Percentiles rank a stretch among this genome's conserved stretches.
phyloP scores from a whole-genome alignment of 225 moss, liverwort and hornwort species.

The Physcomitrellopsis africana region DNA sequence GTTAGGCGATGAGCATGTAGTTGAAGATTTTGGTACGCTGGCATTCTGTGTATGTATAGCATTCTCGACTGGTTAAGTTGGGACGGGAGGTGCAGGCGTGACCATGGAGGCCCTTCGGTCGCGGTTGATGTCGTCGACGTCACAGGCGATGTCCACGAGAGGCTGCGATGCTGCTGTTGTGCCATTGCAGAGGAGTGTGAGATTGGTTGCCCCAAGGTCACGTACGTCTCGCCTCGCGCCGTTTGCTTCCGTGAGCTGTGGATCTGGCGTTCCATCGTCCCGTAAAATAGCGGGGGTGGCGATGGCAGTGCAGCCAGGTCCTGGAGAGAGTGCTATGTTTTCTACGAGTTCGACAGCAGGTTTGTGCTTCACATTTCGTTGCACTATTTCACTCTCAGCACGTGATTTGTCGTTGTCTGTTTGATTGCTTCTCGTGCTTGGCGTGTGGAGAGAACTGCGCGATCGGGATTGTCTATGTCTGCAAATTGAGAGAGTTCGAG shows the following conservation, averaged over 20 bases:
- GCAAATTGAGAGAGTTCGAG: too few relatives aligned
- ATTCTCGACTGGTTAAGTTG: too few relatives aligned
- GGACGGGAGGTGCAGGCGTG: not conserved
- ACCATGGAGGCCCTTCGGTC: not conserved
- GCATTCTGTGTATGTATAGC: too few relatives aligned
- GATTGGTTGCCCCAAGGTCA: not conserved
- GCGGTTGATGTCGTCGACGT: not conserved
- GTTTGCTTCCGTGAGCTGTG: not conserved
- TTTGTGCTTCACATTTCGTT: not conserved
- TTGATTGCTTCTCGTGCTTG: too few relatives aligned
- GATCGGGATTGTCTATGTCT: too few relatives aligned
- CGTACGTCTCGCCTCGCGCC: not conserved
- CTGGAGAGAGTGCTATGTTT: not conserved
- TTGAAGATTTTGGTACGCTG: too few relatives aligned
- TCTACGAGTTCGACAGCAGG: slow-evolving; percentile 28
- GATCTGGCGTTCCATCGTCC: not conserved
- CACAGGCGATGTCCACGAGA: not conserved
- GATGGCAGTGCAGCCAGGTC: slow-evolving; percentile 11
- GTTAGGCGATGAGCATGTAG: too few relatives aligned
- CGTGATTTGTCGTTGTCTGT: not conserved
- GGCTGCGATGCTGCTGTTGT: not conserved
- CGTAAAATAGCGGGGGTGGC: not conserved
- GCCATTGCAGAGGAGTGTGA: slow-evolving; percentile 10
- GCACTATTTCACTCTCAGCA: not conserved
- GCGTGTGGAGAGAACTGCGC: too few relatives aligned